Evolutionary conservation across 2,329 filamentous ascomycete species (phyloP), one percentile per base, ranked within the genome.

Genomic region (Neofusicoccum kwambonambiense): DNA sequence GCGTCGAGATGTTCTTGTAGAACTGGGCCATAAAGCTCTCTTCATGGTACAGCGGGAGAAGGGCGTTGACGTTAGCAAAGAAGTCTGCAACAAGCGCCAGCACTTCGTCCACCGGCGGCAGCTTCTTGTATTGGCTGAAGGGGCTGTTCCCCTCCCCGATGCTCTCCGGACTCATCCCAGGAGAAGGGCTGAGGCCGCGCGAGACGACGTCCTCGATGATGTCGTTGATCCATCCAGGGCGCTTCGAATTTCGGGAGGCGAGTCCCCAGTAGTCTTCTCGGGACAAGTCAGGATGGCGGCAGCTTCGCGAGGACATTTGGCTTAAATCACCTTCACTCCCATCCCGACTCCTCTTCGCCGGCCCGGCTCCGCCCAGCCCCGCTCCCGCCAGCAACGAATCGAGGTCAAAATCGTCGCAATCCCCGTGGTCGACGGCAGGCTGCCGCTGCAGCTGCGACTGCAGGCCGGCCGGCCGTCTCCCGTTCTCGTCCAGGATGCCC

Each of bases 221-320:
- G 12, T 60, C 56, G 42, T 39, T 60, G 56, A 60, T 39, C 56
- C 56, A 60, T 47, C 27, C n/a, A 9, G 56, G 41, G 6, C 56
- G 56, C 34, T 13, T 47, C n/a, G 56, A 35, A 11, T 35, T 17
- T 6, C 41, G 44, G 22, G 42, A 35, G 2, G 22, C 17, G 8
- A 35, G 42, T n/a, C 17, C 17, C 56, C 56, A 60, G 31, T 35
- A 47, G n/a, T 60, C 56, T 60, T 15, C 13, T 1, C 17, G 12
- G 7, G 15, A 44, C 3, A 44, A 3, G 13, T 42, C n/a, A 58
- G 54, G 13, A 58, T n/a, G 5, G 17, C 5, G 13, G 4, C 39
- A 19, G 6, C 37, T 39, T 7, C 37, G 37, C 39, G 6, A n/a
- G 8, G 17, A 17, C 1, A 4, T 4, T 11, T 1, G 11, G 27